Evolutionary conservation across 2,329 filamentous ascomycete species (phyloP), one percentile per base, ranked within the genome.

Genomic region (Aspergillus pseudoviridinutans): DNA sequence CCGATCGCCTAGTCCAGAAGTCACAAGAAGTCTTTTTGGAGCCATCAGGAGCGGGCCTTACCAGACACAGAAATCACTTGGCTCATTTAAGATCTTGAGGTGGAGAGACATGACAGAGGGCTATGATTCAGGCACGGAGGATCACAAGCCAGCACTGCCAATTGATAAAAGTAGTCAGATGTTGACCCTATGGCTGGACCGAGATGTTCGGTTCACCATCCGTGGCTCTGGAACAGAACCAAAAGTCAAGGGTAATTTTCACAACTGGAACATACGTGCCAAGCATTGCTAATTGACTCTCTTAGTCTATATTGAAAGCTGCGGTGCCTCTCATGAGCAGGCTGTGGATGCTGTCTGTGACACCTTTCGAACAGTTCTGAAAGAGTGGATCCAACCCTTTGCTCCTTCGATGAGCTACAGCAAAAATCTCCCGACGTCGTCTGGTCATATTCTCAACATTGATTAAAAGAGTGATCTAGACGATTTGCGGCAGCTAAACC

Each of bases 211-310:
- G 25, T 86, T 87, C 63, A 87, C 84, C 2, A 77, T 86, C 24
- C 72, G 85, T 63, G 84, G 80, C 1, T 86, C 84, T 2, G 85
- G 85, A 1, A 88, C 85, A 1, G 85, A 88, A 69, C 85, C 85
- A 0, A 88, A 88, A 76, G 85, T 88, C 60, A 88, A 88, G 66
- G 71, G 79, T 80, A 68, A 67, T 68, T 56, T 49, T n/a, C 41
- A 8, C 52, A 3, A 4, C 24, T 8, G 14, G n/a, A 44, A n/a
- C 7, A 35, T n/a, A 3, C 9, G 27, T 42, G 62, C 59, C 55
- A 50, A 24, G 9, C 9, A 24, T 32, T 58, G 7, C 20, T 61
- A n/a, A 59, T 27, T 22, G 2, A 29, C 9, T 49, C 3, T 41
- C 12, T 10, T 58, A 77, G 75, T 76, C 55, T 78, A 78, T 56